Evolutionary conservation across 2,329 filamentous ascomycete genomes (phyloP).

Genomic region (Sclerotinia sclerotiorum): DNA sequence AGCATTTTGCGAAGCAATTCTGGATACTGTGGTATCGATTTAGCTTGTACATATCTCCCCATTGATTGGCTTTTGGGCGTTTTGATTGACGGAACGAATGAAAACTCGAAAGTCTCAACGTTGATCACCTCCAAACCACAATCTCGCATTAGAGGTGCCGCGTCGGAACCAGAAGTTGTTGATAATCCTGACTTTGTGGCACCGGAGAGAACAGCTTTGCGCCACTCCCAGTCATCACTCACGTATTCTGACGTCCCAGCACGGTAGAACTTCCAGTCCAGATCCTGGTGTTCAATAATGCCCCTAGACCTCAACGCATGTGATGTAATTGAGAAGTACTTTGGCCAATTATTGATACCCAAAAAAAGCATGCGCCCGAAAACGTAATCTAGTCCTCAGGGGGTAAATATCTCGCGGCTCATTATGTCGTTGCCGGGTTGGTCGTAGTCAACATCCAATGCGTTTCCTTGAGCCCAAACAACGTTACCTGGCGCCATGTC

Average conservation of each 20-base stretch:
- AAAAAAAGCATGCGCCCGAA: slow-evolving; percentile 23
- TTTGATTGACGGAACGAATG: slow-evolving; percentile 10
- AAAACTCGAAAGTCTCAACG: slow-evolving; percentile 20
- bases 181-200: slow-evolving; percentile 7
- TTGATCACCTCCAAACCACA: slow-evolving; percentile 5
- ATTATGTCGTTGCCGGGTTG: background rate
- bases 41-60: slow-evolving; percentile 20
- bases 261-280: slow-evolving; percentile 23
- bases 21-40: slow-evolving; percentile 21
- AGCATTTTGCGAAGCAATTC: slow-evolving; percentile 17
- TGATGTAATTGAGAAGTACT: slow-evolving; percentile 15
- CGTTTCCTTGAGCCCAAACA: slow-evolving; percentile 17
- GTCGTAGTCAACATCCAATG: slow-evolving; percentile 4
- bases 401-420: slow-evolving; percentile 16
- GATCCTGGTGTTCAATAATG: slow-evolving; percentile 21
- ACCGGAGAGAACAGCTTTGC: slow-evolving; percentile 8
- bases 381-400: slow-evolving; percentile 5
- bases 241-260: slow-evolving; percentile 10
- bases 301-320: slow-evolving; percentile 12
- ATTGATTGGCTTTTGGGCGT: slow-evolving; percentile 19
- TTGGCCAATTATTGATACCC: slow-evolving; percentile 14
- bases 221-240: slow-evolving; percentile 19
- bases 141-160: background rate
- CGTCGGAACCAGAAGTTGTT: slow-evolving; percentile 2
- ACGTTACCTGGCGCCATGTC: slow-evolving; percentile 13